A percentile compares a stretch with the other conserved stretches of the same genome.
Conservation (phyloP, 257 asterid genomes). For the Thymus quinquecostatus region DNA sequence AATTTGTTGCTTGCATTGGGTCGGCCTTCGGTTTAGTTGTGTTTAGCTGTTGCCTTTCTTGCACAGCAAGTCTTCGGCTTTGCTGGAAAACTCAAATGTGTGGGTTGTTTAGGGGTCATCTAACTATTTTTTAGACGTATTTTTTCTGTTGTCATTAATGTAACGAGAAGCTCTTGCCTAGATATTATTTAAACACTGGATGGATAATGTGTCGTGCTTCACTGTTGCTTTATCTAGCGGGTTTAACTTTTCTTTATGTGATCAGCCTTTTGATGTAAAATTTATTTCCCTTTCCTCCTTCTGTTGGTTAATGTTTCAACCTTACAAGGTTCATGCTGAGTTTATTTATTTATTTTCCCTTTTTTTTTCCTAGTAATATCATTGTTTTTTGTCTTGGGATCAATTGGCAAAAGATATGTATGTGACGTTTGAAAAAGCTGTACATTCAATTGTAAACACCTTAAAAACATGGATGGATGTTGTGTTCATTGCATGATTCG, state of each 20-base stretch:
- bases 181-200: not conserved
- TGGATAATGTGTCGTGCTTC: not conserved
- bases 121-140: not conserved
- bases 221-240: not conserved
- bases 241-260: not conserved
- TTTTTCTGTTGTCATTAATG: not conserved
- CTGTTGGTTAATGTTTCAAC: slow-evolving; percentile 4
- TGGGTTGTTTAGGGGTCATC: slow-evolving; percentile 10
- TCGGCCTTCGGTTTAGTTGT: not conserved
- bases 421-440: not conserved
- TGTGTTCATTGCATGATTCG: not conserved
- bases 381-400: not conserved
- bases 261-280: not conserved
- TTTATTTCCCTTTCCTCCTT: not conserved
- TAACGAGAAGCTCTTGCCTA: not conserved
- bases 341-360: not conserved
- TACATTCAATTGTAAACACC: not conserved
- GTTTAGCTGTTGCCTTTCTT: not conserved
- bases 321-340: not conserved
- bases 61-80: slow-evolving; percentile 2
- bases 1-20: slow-evolving; percentile 13
- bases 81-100: not conserved
- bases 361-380: not conserved
- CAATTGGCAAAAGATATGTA: not conserved
- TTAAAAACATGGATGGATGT: not conserved